Base-by-base conservation (phyloP, 805 yeast genomes). In the Ogataea nonfermentans region DNA sequence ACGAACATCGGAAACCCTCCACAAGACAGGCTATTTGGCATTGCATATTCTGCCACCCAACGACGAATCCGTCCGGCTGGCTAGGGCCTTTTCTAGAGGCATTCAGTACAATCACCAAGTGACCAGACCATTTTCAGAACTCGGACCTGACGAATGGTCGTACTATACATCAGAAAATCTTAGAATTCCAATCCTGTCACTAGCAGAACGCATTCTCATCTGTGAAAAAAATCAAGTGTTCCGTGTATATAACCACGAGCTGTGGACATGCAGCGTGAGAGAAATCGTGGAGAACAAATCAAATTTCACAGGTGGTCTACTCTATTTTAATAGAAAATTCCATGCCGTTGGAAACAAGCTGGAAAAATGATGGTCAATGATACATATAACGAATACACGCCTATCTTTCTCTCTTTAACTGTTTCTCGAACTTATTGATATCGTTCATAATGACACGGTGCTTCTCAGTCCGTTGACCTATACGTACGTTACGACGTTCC, bases 261-360 rank as follows among this genome's bases (percentile, higher is more conserved):
- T 91, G 3, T 87, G 96, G 93, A 78, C 89, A 4, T 96, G 87
- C 3, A 72, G 76, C 44, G 95, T 91, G 4, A 63, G 68, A 25
- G 83, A 83, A 28, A 74, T 84, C 3, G 47, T 74, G 9, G 47
- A 45, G n/a, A 64, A 62, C 2, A 59, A 61, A 25, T 41, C 66
- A 26, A 64, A 75, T 2, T 12, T 15, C 19, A 26, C 41, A 6
- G 90, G 90, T 11, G 91, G 91, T 0, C 57, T 84, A 30, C 53
- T 84, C 11, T 82, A 82, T 50, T 82, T 74, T 57, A 73, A 82
- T 51, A 68, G 87, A 48, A 63, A 65, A 13, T 84, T 84, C 55
- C 84, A 81, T 57, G 56, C 55, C 22, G 58, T 63, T 9, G 68
- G 68, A 2, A 31, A 35, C 4, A 41, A 46, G 15, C 40, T 62